Percentiles rank a stretch among this genome's conserved stretches.
These are phyloP conservation scores for Fusarium cicatricum DNA, from an alignment of 2,329 filamentous ascomycete genomes.

Conservation along the genomic window DNA sequence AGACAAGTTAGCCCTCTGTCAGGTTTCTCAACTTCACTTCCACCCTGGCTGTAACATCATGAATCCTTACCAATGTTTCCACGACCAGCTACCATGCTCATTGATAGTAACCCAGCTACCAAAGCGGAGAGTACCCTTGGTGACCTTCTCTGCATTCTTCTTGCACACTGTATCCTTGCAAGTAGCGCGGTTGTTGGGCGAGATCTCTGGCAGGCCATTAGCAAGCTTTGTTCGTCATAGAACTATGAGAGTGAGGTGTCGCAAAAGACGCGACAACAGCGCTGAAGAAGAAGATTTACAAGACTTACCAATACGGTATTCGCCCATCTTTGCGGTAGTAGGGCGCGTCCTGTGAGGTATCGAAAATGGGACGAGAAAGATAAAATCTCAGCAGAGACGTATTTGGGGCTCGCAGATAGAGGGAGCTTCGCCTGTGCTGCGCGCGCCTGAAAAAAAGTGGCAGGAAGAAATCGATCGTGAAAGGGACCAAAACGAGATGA, in stretches of 20 bases:
- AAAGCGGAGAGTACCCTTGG: slow-evolving; percentile 80
- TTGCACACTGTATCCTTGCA: slow-evolving; percentile 82
- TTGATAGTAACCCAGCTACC: slow-evolving; percentile 74
- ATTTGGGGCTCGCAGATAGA: slow-evolving; percentile 1
- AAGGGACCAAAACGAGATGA: neutral
- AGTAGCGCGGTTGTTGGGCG: slow-evolving; percentile 74
- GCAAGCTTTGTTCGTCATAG: slow-evolving; percentile 14
- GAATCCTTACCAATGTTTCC: slow-evolving; percentile 83
- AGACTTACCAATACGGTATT: slow-evolving; percentile 57
- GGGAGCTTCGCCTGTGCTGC: slow-evolving; percentile 9
- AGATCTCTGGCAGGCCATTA: slow-evolving; percentile 65
- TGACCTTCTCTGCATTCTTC: slow-evolving; percentile 72
- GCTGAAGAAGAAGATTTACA: neutral
- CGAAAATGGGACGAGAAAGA: slow-evolving; percentile 19
- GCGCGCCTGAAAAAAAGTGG: slow-evolving; percentile 2
- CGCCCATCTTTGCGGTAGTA: slow-evolving; percentile 49
- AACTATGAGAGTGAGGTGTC: neutral
- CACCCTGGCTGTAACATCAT: neutral
- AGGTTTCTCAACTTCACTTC: neutral
- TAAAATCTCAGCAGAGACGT: slow-evolving; percentile 5
- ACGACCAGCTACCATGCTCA: slow-evolving; percentile 72
- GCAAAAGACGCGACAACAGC: slow-evolving; percentile 1
- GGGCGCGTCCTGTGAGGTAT: neutral
- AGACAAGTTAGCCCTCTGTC: slow-evolving; percentile 1
- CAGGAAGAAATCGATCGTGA: neutral